Conservation (phyloP, 176 grass and related monocot genomes). For the Triticum urartu region DNA sequence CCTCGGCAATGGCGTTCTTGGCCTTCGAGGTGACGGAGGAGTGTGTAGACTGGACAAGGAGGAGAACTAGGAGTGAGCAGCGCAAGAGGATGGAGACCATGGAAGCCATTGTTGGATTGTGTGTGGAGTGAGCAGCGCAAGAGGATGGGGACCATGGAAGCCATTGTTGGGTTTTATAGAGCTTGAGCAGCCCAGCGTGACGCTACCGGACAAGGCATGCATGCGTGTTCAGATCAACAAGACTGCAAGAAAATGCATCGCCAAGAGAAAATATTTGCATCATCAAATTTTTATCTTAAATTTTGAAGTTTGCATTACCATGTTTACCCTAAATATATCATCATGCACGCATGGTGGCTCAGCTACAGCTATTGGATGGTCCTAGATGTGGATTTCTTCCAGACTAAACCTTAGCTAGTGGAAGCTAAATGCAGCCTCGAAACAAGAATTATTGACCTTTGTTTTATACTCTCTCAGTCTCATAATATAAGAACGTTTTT, state of each 20-base stretch:
- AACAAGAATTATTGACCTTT: not conserved
- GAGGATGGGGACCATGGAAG: too few species aligned
- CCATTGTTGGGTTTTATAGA: too few species aligned
- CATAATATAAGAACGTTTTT: too few species aligned
- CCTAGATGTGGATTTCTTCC: not conserved
- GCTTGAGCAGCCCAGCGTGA: not conserved
- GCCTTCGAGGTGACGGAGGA: not conserved
- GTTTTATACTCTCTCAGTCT: too few species aligned
- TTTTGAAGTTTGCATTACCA: too few species aligned
- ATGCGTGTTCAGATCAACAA: too few species aligned
- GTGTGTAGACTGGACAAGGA: not conserved
- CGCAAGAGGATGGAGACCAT: not conserved
- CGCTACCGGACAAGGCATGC: not conserved
- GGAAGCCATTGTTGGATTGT: conserved; percentile 19
- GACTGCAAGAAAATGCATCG: too few species aligned
- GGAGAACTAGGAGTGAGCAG: not conserved
- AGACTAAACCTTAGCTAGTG: not conserved
- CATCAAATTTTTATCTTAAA: too few species aligned
- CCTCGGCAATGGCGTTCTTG: not conserved
- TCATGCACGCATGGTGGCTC: too few species aligned
- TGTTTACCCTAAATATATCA: too few species aligned
- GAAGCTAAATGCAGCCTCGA: not conserved
- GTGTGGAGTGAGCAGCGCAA: too few species aligned
- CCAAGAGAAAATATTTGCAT: too few species aligned
- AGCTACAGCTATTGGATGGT: not conserved